Percentiles rank a stretch among this genome's conserved stretches.
Evolutionary conservation across 495 filamentous ascomycete species (phyloP).

Genomic region (Penicillium robsamsonii): DNA sequence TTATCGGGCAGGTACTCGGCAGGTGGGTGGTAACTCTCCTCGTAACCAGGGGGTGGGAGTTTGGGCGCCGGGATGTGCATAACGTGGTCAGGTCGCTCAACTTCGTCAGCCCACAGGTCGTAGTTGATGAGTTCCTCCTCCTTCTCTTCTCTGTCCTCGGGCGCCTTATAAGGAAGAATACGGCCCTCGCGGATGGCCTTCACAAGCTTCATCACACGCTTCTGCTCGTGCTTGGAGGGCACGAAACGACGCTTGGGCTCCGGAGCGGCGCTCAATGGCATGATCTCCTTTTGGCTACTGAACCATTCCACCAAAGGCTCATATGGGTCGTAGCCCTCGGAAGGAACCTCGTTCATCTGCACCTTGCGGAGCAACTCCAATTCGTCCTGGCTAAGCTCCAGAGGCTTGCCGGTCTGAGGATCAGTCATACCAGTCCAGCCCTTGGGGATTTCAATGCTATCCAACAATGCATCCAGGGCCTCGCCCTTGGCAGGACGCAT

Average conservation of each 20-base stretch:
- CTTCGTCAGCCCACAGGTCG: slow-evolving; percentile 94
- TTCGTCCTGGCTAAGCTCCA: slow-evolving; percentile 85
- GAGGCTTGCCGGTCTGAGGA: slow-evolving; percentile 83
- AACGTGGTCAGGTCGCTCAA: slow-evolving; percentile 72
- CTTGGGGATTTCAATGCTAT: slow-evolving; percentile 96
- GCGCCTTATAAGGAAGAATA: slow-evolving; percentile 87
- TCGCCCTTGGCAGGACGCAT: slow-evolving; percentile 93
- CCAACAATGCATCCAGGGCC: slow-evolving; percentile 87
- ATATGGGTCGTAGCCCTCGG: slow-evolving; percentile 89
- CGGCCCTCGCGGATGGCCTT: slow-evolving; percentile 91
- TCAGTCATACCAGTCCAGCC: slow-evolving; percentile 97
- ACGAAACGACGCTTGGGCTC: slow-evolving; percentile 95
- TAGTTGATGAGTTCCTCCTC: slow-evolving; percentile 71
- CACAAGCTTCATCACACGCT: slow-evolving; percentile 96
- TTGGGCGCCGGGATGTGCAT: slow-evolving; percentile 99
- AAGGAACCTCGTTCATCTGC: slow-evolving; percentile 83
- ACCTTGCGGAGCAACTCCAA: slow-evolving; percentile 84
- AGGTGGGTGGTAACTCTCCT: slow-evolving; percentile 95
- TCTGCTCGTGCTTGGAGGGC: slow-evolving; percentile 96
- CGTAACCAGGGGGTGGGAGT: slow-evolving; percentile 88
- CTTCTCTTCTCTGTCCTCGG: slow-evolving; percentile 68
- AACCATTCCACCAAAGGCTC: slow-evolving; percentile 93
- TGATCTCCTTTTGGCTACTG: slow-evolving; percentile 80
- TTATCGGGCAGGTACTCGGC: slow-evolving; percentile 87
- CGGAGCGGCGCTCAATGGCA: slow-evolving; percentile 91